Percentiles rank a stretch among this genome's conserved stretches.
Conservation (phyloP, 2,329 filamentous ascomycete genomes). For the Colletotrichum limetticola region DNA sequence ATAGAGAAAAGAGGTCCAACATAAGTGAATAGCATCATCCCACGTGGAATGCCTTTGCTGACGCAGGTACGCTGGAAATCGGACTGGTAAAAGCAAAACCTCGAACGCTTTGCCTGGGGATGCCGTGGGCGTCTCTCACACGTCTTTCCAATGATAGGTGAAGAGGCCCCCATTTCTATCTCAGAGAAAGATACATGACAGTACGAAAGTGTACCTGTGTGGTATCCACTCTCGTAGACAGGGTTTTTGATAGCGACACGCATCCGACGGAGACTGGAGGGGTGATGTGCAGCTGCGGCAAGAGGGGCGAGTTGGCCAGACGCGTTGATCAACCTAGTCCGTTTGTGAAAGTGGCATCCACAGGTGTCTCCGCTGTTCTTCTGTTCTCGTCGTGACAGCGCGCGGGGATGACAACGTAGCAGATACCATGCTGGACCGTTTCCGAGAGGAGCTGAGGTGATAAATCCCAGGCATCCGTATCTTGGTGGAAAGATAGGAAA, state of each 20-base stretch:
- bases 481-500: slow-evolving; percentile 14
- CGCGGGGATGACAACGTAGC: slow-evolving; percentile 12
- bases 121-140: not conserved
- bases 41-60: slow-evolving; percentile 17
- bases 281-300: slow-evolving; percentile 34
- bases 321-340: slow-evolving; percentile 25
- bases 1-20: not conserved
- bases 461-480: slow-evolving; percentile 1
- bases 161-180: not conserved
- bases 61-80: slow-evolving; percentile 29
- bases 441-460: not conserved
- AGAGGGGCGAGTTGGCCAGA: slow-evolving; percentile 26
- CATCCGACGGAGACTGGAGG: slow-evolving; percentile 24
- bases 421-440: slow-evolving; percentile 6
- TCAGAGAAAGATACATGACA: slow-evolving; percentile 7
- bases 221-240: slow-evolving; percentile 18
- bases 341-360: slow-evolving; percentile 18
- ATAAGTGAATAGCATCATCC: slow-evolving; percentile 5
- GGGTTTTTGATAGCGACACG: slow-evolving; percentile 31
- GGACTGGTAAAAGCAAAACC: slow-evolving; percentile 7
- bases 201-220: slow-evolving; percentile 27
- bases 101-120: slow-evolving; percentile 3
- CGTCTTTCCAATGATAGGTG: slow-evolving; percentile 23
- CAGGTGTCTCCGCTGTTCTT: slow-evolving; percentile 14
- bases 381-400: slow-evolving; percentile 10